Conservation (phyloP, 345 rosid genomes). For the Pseudoturritis turrita region DNA sequence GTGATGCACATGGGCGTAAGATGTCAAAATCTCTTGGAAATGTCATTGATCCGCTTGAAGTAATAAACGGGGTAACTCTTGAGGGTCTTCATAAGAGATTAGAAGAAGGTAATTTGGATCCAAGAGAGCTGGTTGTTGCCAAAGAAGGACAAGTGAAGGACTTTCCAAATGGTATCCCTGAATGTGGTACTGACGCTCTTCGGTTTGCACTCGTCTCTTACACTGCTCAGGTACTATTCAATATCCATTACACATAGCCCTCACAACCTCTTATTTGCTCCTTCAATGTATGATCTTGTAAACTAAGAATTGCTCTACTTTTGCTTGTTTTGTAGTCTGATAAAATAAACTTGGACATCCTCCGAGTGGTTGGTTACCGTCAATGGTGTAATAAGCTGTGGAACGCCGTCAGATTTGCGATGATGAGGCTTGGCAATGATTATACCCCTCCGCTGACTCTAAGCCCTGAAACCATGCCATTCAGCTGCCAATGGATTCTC, state of each 20-base stretch:
- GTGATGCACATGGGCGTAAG: constrained; percentile 97
- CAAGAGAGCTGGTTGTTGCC: constrained; percentile 59
- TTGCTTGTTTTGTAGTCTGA: constrained; percentile 59
- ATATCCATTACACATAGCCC: constrained; percentile 7
- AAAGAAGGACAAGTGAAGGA: constrained; percentile 76
- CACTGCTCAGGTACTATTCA: constrained; percentile 91
- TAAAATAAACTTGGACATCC: constrained; percentile 92
- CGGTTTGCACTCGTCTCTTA: constrained; percentile 94
- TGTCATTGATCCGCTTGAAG: constrained; percentile 93
- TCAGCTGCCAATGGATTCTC: constrained; percentile 90
- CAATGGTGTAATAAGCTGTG: constrained; percentile 99
- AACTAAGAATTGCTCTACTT: constrained; percentile 5
- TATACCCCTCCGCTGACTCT: constrained; percentile 50
- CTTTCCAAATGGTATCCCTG: constrained; percentile 87
- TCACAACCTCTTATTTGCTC: neutral
- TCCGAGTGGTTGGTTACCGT: constrained; percentile 94
- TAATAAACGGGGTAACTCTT: constrained; percentile 75
- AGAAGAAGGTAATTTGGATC: constrained; percentile 83
- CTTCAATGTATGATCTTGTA: neutral
- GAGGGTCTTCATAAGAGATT: constrained; percentile 81
- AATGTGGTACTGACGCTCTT: constrained; percentile 98
- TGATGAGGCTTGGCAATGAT: constrained; percentile 79
- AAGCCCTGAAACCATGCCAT: constrained; percentile 51
- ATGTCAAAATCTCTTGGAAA: constrained; percentile 95
- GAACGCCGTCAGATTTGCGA: constrained; percentile 96